These are phyloP conservation scores for Oenanthe javanica DNA, from an alignment of 140 eudicot genomes.

Conservation along the genomic window DNA sequence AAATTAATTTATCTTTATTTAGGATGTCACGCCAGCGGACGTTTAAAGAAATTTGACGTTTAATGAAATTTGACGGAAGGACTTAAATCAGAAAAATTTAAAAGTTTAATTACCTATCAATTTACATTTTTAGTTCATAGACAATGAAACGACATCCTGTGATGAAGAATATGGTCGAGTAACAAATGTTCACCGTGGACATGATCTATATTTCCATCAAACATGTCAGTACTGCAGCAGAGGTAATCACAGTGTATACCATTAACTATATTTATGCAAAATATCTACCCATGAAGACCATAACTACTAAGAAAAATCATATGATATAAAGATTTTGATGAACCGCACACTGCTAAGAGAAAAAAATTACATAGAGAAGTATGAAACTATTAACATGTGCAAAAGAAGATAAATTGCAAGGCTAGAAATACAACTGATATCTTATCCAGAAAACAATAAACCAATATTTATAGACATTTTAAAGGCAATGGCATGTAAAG, in stretches of 20 bases:
- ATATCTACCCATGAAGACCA: background rate
- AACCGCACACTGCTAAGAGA: background rate
- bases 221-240: background rate
- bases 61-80: no score
- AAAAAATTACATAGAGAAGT: background rate
- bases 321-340: background rate
- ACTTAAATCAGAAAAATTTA: no score
- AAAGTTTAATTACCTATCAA: no score
- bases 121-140: no score
- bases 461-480: background rate
- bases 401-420: background rate
- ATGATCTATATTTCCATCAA: no score
- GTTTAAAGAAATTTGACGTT: no score
- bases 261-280: background rate
- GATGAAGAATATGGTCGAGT: background rate
- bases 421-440: background rate
- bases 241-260: background rate
- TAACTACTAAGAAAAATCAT: background rate
- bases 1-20: no score
- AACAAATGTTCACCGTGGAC: background rate
- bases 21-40: no score
- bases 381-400: background rate
- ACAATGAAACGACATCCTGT: background rate
- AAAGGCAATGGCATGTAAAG: background rate
- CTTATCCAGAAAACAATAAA: background rate